Evolutionary conservation across 441 rosid genomes (phyloP).

Genomic region (Hura crepitans): DNA sequence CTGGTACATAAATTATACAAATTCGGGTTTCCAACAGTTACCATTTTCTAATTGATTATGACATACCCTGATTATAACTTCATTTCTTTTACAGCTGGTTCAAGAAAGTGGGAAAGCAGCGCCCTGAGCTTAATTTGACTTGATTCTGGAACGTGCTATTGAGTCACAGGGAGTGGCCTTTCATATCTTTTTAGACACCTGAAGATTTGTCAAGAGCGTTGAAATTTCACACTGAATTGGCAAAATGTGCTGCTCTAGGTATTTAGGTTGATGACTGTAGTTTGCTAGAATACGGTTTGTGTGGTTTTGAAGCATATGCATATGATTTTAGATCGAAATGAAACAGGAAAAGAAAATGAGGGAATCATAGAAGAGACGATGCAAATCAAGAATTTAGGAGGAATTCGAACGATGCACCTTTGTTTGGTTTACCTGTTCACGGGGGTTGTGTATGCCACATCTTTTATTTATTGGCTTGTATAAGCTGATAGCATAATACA

Average conservation of each 20-base stretch:
- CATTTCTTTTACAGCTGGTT: conserved; percentile 47
- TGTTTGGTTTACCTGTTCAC: no score
- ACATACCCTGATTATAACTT: conserved; percentile 6
- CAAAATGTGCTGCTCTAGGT: neutral
- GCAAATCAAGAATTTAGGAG: no score
- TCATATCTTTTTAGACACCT: neutral
- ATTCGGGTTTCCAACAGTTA: neutral
- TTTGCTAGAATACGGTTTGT: no score
- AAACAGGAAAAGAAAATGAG: no score
- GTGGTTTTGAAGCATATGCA: no score
- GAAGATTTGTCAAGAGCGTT: neutral
- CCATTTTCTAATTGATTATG: neutral
- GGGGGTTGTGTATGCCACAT: no score
- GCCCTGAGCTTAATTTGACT: conserved; percentile 18
- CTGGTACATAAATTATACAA: conserved; percentile 49
- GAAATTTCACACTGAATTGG: neutral
- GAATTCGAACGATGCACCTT: no score
- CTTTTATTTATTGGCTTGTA: no score
- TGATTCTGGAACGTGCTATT: neutral
- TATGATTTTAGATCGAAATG: no score
- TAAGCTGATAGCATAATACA: no score
- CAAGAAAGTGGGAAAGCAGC: conserved; percentile 40
- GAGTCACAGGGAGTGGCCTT: neutral
- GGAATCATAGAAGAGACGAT: no score
- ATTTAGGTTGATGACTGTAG: neutral